Evolutionary conservation across 2,329 filamentous ascomycete genomes (phyloP), one percentile per base, ranked within the genome.

Genomic region (Pestalotiopsis sp.): DNA sequence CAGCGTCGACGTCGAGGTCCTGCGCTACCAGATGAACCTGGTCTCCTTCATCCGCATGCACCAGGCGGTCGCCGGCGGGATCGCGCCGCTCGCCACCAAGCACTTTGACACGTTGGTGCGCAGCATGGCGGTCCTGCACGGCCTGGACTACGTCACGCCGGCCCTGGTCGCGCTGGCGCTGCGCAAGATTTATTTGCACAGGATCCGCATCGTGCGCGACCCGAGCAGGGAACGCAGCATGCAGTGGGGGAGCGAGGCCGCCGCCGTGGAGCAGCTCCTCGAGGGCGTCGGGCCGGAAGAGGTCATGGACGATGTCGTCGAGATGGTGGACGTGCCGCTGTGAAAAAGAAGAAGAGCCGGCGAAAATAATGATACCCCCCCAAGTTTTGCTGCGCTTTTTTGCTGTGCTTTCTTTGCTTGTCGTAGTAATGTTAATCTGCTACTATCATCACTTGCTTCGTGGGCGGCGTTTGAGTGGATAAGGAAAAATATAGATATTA

Each of bases 21-120:
- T 89, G 68, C 90, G 93, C 58, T 98, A 98, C 79, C 87, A 95
- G 69, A 91, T 95, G 84, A 95, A 98, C 80, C 89, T 98, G 49
- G 84, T 95, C 64, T 89, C 94, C 3, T 98, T 97, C 77, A 86
- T 98, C 73, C 91, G 96, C 36, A 87, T 97, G 78, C 95, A 97
- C 80, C 91, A 95, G 66, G 95, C 93, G 63, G 92, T 98, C 31
- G 88, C 52, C 20, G 89, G 91, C 14, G 93, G 94, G 57, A 88
- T 97, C 64, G 92, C 93, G 13, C 91, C 95, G 0, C 81, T 87
- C 52, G 93, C 94, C 0, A 97, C 94, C 1, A 88, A 89, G 62
- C 91, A 97, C 75, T 91, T 98, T 68, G 86, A 88, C 58, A 85
- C 86, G 71, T 84, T 97, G 59, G 84, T 89, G 71, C 89, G 86